A percentile compares a stretch with the other conserved stretches of the same genome.
These are phyloP conservation scores for Thelonectria blattea DNA, from an alignment of 2,329 filamentous ascomycete genomes.

Conservation along the genomic window DNA sequence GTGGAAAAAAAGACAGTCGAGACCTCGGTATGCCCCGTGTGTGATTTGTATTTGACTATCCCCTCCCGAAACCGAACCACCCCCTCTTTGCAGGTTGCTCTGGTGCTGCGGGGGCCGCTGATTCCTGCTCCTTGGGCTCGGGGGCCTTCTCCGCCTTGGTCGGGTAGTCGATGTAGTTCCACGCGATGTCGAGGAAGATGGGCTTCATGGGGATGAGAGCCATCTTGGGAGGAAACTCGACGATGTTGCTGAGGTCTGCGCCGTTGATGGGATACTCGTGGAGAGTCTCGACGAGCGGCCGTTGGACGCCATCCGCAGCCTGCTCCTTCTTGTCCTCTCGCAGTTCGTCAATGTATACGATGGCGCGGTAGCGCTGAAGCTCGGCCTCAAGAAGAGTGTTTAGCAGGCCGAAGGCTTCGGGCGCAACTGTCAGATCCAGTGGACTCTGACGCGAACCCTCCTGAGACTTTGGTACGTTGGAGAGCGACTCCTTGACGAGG, in stretches of 20 bases:
- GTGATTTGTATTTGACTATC: slow-evolving; percentile 32
- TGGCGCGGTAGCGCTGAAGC: slow-evolving; percentile 80
- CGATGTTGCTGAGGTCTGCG: slow-evolving; percentile 79
- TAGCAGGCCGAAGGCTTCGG: slow-evolving; percentile 64
- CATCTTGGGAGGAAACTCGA: slow-evolving; percentile 85
- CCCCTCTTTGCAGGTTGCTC: slow-evolving; percentile 62
- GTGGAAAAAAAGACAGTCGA: slow-evolving; percentile 12
- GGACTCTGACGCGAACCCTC: slow-evolving; percentile 47
- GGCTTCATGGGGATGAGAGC: slow-evolving; percentile 90
- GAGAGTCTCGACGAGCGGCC: slow-evolving; percentile 75
- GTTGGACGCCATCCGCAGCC: slow-evolving; percentile 24
- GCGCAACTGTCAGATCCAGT: slow-evolving; percentile 71
- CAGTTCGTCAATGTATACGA: slow-evolving; percentile 81
- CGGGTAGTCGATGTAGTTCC: slow-evolving; percentile 96
- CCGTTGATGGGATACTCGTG: slow-evolving; percentile 74
- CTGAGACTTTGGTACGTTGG: slow-evolving; percentile 50
- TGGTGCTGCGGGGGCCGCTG: slow-evolving; percentile 41
- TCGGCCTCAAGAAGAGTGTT: slow-evolving; percentile 69
- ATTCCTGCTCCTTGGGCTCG: slow-evolving; percentile 35
- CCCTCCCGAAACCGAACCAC: slow-evolving; percentile 78
- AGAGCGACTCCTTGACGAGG: slow-evolving; percentile 62
- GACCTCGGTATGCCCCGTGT: slow-evolving; percentile 23
- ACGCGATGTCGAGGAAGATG: slow-evolving; percentile 93
- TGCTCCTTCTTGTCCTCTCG: slow-evolving; percentile 56
- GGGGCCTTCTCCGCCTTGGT: slow-evolving; percentile 54